phyloP scores from a whole-genome alignment of 768 basidiomycete genomes.

The Phaeotremella skinneri region DNA sequence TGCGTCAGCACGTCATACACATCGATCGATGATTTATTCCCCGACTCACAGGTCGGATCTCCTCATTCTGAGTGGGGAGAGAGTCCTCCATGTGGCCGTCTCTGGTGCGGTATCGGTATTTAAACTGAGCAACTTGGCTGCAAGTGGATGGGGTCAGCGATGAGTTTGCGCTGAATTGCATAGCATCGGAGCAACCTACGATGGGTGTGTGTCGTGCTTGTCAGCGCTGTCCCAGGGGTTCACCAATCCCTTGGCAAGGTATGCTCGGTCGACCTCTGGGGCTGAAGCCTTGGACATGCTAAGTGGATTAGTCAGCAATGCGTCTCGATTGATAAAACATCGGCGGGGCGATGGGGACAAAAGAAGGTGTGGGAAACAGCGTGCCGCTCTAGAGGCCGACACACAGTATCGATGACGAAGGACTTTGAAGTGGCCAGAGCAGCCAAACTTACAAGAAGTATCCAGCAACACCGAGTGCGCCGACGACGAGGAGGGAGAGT shows the following conservation, averaged over 20 bases:
- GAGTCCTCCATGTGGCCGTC: conserved; percentile 48
- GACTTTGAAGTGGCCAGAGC: not conserved
- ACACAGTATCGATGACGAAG: not conserved
- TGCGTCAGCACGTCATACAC: no score
- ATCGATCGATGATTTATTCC: no score
- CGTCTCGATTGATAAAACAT: no score
- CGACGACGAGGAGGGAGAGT: conserved; percentile 42
- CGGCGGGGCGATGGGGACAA: no score
- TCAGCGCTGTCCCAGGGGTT: conserved; percentile 44
- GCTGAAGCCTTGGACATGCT: conserved; percentile 45
- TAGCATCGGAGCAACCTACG: conserved; percentile 22
- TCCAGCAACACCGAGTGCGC: conserved; percentile 43
- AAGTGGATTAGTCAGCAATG: conserved; percentile 1
- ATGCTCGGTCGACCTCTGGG: conserved; percentile 35
- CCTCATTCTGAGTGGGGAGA: conserved; percentile 36
- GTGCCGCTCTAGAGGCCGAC: not conserved
- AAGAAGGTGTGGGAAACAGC: no score
- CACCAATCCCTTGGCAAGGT: conserved; percentile 36
- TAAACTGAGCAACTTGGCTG: conserved; percentile 47
- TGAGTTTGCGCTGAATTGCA: not conserved
- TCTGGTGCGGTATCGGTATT: conserved; percentile 48
- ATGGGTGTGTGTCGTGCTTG: conserved; percentile 44
- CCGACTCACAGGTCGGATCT: conserved; percentile 36
- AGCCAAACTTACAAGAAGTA: conserved; percentile 48
- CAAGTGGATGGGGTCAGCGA: not conserved